Percentiles rank a stretch among this genome's conserved stretches.
Conservation (phyloP, 495 filamentous ascomycete species). For the Bombardia bombarda region DNA sequence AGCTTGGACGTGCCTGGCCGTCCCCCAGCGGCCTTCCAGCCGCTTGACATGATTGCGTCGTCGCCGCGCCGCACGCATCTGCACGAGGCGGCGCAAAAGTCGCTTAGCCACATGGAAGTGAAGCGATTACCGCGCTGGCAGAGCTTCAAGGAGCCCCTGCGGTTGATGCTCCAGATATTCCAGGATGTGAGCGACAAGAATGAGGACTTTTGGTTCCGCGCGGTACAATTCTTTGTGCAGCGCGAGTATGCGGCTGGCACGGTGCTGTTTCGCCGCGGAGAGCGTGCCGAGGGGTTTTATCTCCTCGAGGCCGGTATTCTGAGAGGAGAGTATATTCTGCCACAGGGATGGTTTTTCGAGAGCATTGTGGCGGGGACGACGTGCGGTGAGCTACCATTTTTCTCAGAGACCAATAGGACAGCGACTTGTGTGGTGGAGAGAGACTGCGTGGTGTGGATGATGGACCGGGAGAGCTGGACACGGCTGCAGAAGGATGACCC, state of each 20-base stretch:
- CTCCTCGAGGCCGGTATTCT: conserved; percentile 86
- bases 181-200: conserved; percentile 71
- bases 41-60: conserved; percentile 46
- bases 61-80: conserved; percentile 76
- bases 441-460: conserved; percentile 72
- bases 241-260: conserved; percentile 57
- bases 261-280: conserved; percentile 68
- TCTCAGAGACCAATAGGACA: conserved; percentile 78
- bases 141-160: conserved; percentile 78
- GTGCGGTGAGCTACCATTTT: conserved; percentile 94
- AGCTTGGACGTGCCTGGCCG: conserved; percentile 47
- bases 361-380: conserved; percentile 91
- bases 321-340: conserved; percentile 78
- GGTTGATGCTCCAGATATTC: conserved; percentile 88
- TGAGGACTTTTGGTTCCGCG: conserved; percentile 91
- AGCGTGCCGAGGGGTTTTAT: conserved; percentile 71
- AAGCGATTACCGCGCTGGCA: conserved; percentile 55
- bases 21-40: conserved; percentile 5
- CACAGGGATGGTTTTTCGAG: conserved; percentile 82
- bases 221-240: conserved; percentile 61
- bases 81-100: conserved; percentile 66
- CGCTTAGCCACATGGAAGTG: conserved; percentile 50
- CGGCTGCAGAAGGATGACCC: conserved; percentile 58
- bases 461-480: conserved; percentile 63
- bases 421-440: conserved; percentile 78